Evolutionary conservation across 75 land plant genomes (phyloP), one percentile per base, ranked within the genome.

Genomic region (Picea glauca): DNA sequence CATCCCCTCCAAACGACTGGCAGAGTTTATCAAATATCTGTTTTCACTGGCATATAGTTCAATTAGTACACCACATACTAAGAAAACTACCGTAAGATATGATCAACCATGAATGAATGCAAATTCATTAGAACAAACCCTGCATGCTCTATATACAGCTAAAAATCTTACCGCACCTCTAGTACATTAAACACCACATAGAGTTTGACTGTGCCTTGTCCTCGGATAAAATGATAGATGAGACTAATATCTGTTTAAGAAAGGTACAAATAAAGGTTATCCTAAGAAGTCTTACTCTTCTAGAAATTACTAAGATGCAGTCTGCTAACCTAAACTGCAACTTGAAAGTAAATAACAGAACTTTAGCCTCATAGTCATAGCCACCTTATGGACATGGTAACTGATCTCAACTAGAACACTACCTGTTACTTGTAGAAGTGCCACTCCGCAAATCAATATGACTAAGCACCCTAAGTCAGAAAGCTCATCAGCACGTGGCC

Each of bases 11-110:
- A 88, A 98, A 91, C 63, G 86, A 95, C 77, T 98, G 99, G 76
- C 88, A 93, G 4, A 98, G 87, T 78, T 90, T 98, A 83, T 98
- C 99, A 87, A 98, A 95, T 78, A 98, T 91, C 98, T 95, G 95
- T 72, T 76, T 60, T 31, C 77, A 31, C 17, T 13, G 20, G 35
- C 74, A 76, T 12, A 60, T 61, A 14, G 13, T 30, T 76, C 35
- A 58, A 3, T 58, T 13, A 56, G 33, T 8, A 76, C 21, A 30
- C 20, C 61, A 60, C 77, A 76, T n/a, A 56, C 65, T 13, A 20
- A 58, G 35, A 56, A 17, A 7, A 26, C 38, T 33, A 76, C 14
- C 26, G 20, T 33, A 31, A 56, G 23, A 21, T 33, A 76, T 62
- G 32, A 60, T 7, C 21, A 76, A 3, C 38, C 7, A 33, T 64